Percentiles rank a stretch among this genome's conserved stretches.
These are phyloP conservation scores for Phytophthora europaea DNA, from an alignment of 352 stramenopile genomes.

Conservation along the genomic window DNA sequence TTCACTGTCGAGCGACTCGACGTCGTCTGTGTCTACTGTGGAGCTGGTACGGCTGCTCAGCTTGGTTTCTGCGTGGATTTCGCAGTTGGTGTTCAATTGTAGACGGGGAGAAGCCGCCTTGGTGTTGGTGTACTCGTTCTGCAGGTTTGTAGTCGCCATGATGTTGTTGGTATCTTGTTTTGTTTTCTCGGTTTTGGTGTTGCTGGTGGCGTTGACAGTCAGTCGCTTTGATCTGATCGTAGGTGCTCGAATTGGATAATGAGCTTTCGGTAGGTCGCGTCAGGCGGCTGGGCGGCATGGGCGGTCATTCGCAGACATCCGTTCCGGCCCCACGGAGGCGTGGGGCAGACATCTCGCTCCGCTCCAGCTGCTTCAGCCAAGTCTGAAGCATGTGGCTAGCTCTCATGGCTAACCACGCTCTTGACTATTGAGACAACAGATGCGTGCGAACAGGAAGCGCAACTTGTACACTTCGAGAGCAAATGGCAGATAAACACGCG, in stretches of 20 bases:
- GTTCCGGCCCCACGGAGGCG: not conserved
- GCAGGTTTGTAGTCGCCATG: conserved; percentile 24
- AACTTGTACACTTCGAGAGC: conserved; percentile 18
- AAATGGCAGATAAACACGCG: conserved; percentile 31
- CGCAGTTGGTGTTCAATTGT: conserved; percentile 11
- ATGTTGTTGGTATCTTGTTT: conserved; percentile 17
- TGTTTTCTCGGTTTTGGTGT: conserved; percentile 4
- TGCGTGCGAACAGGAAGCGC: conserved; percentile 22
- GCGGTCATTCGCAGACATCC: conserved; percentile 16
- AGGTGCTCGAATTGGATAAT: conserved; percentile 33
- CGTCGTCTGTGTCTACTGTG: conserved; percentile 32
- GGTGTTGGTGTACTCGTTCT: conserved; percentile 21
- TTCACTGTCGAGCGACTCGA: conserved; percentile 3
- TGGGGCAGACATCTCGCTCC: conserved; percentile 18
- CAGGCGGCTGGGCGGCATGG: conserved; percentile 30
- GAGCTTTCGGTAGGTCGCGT: conserved; percentile 17
- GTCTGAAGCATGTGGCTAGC: conserved; percentile 26
- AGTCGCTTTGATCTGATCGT: conserved; percentile 25
- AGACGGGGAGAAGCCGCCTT: not conserved
- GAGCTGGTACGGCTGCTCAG: conserved; percentile 16
- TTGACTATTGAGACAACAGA: conserved; percentile 31
- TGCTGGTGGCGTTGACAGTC: conserved; percentile 18
- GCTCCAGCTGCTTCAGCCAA: conserved; percentile 32
- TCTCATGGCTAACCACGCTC: conserved; percentile 5
- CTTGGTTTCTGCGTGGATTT: conserved; percentile 17